phyloP scores from a whole-genome alignment of 2,329 filamentous ascomycete genomes.

The Grosmannia huntii region DNA sequence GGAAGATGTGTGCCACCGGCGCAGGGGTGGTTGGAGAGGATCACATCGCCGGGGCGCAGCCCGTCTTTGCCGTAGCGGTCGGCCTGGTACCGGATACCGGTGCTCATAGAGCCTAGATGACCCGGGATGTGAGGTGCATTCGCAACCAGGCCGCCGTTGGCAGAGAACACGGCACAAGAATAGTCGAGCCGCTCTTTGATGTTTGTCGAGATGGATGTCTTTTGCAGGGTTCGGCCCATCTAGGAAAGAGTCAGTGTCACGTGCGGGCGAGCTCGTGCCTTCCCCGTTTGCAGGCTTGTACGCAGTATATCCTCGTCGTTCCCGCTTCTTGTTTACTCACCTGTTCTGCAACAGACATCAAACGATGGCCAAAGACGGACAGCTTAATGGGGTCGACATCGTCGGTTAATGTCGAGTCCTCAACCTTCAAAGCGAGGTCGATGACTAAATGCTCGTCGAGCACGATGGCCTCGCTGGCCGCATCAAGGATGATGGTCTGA shows the following conservation, averaged over 20 bases:
- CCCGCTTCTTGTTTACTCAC: neutral
- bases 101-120: slow-evolving; percentile 73
- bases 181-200: slow-evolving; percentile 76
- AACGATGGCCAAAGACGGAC: slow-evolving; percentile 64
- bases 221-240: slow-evolving; percentile 68
- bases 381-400: slow-evolving; percentile 55
- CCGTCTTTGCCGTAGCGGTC: slow-evolving; percentile 62
- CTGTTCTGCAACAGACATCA: slow-evolving; percentile 49
- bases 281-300: too few relatives aligned
- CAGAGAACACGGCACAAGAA: slow-evolving; percentile 68
- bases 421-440: slow-evolving; percentile 33
- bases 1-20: slow-evolving; percentile 77
- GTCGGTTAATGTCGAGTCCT: neutral
- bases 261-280: neutral
- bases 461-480: slow-evolving; percentile 46
- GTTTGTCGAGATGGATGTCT: slow-evolving; percentile 69
- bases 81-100: slow-evolving; percentile 64
- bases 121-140: slow-evolving; percentile 72
- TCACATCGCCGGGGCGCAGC: slow-evolving; percentile 48
- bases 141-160: slow-evolving; percentile 60
- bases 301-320: neutral
- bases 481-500: slow-evolving; percentile 59
- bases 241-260: neutral
- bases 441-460: slow-evolving; percentile 61
- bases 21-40: slow-evolving; percentile 73